Evolutionary conservation across 257 asterid genomes (phyloP).

Genomic region (Capsicum chinense): DNA sequence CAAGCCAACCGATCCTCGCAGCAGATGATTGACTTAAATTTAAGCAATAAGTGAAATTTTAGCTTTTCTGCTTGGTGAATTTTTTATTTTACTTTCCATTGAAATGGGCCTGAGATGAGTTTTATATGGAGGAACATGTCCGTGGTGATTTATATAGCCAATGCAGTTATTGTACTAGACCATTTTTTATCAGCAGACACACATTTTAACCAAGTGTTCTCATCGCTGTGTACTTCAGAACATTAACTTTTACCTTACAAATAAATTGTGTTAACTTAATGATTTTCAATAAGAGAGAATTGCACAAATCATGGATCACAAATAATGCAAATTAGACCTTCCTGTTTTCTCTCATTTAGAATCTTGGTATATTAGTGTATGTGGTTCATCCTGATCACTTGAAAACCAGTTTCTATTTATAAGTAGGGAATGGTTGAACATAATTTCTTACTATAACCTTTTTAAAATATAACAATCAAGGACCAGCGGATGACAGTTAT

Average conservation of each 20-base stretch:
- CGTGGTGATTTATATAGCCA: too few relatives aligned
- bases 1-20: neutral
- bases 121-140: too few relatives aligned
- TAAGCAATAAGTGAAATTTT: neutral
- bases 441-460: neutral
- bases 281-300: neutral
- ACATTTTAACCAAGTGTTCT: neutral
- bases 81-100: neutral
- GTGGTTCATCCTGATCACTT: neutral
- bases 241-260: neutral
- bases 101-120: neutral
- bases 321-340: slow-evolving; percentile 11
- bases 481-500: neutral
- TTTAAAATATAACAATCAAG: neutral
- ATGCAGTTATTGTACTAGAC: neutral
- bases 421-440: neutral
- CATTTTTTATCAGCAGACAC: neutral
- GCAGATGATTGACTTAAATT: neutral
- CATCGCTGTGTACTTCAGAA: neutral
- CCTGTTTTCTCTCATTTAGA: neutral
- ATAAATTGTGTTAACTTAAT: neutral
- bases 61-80: neutral
- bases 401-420: neutral
- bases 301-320: neutral
- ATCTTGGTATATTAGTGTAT: neutral